Conservation (phyloP, 805 yeast species). For the Candida chauliodis region DNA sequence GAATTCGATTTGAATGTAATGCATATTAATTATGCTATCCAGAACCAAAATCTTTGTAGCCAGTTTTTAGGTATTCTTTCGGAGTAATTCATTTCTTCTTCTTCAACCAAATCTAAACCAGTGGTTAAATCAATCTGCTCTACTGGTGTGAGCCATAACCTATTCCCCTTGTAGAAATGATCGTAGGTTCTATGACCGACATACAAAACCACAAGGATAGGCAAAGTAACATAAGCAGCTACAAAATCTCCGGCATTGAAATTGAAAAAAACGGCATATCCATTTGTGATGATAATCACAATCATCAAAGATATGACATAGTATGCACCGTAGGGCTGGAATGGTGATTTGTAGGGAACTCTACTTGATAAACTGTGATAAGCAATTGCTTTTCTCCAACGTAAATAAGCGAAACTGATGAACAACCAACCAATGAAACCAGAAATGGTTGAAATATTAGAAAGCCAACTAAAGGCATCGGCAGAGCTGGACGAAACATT, state of each 20-base stretch:
- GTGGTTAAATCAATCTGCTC: conserved; percentile 59
- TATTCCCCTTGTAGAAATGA: conserved; percentile 22
- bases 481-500: conserved; percentile 52
- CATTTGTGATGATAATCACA: conserved; percentile 64
- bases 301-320: conserved; percentile 47
- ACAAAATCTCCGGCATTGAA: conserved; percentile 57
- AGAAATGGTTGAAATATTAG: conserved; percentile 61
- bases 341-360: conserved; percentile 52
- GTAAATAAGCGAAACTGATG: conserved; percentile 48
- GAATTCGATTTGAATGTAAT: no score
- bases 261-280: conserved; percentile 63
- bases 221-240: conserved; percentile 71
- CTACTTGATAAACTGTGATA: conserved; percentile 52
- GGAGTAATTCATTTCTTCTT: conserved; percentile 39
- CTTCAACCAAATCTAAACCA: conserved; percentile 60
- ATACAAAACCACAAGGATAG: conserved; percentile 50
- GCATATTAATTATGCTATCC: background rate
- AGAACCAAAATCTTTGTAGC: conserved; percentile 42
- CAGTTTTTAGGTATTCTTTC: conserved; percentile 29
- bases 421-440: conserved; percentile 66
- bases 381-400: conserved; percentile 63
- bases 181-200: conserved; percentile 54
- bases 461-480: conserved; percentile 59
- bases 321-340: conserved; percentile 59
- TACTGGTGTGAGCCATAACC: conserved; percentile 44